These are phyloP conservation scores for Leccinellum rugosiceps DNA, from an alignment of 768 basidiomycete species.

Conservation along the genomic window DNA sequence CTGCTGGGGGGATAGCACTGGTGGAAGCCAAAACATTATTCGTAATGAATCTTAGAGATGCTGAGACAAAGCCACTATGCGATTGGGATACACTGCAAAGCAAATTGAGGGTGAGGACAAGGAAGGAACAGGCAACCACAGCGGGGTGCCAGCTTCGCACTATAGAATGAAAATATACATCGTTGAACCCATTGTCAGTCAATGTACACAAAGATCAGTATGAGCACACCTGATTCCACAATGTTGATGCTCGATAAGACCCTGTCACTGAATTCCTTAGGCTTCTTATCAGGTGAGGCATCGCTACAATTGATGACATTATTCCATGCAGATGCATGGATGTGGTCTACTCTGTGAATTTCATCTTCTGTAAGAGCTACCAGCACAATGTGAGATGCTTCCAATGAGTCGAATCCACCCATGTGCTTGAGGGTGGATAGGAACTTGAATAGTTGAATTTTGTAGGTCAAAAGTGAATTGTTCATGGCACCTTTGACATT, in stretches of 20 bases:
- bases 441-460: not conserved
- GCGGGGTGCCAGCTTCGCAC: not conserved
- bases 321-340: not conserved
- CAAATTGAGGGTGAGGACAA: not conserved
- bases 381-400: not conserved
- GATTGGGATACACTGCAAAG: not conserved
- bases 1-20: not conserved
- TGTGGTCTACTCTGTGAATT: not conserved
- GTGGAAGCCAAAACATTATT: not conserved
- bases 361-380: not conserved
- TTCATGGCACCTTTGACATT: not conserved
- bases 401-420: not conserved
- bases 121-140: not conserved
- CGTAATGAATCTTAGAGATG: not conserved
- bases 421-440: not conserved
- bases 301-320: not conserved
- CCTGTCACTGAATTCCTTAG: not conserved
- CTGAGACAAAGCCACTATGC: not conserved
- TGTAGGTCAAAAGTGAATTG: not conserved
- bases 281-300: not conserved
- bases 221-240: not conserved
- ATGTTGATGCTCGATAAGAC: not conserved
- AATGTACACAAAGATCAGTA: too few relatives aligned
- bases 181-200: not conserved
- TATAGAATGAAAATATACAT: not conserved